A percentile compares a stretch with the other conserved stretches of the same genome.
Evolutionary conservation across 495 filamentous ascomycete genomes (phyloP).

Genomic region (Amniculicola lignicola): DNA sequence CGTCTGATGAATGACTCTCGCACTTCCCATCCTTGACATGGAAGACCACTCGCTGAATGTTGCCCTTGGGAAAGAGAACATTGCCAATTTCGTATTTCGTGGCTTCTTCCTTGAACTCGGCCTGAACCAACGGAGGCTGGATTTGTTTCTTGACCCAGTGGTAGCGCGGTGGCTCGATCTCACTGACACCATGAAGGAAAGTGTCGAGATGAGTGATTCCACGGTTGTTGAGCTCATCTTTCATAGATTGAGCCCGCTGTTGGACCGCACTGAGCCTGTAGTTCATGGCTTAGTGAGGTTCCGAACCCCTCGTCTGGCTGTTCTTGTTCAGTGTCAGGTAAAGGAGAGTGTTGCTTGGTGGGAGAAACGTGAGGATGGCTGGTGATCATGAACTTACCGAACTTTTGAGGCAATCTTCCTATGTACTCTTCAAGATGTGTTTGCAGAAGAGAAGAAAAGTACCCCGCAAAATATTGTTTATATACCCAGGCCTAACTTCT

Average conservation of each 20-base stretch:
- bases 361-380: no score
- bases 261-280: slow-evolving; percentile 7
- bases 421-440: no score
- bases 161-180: slow-evolving; percentile 18
- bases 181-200: slow-evolving; percentile 12
- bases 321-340: neutral
- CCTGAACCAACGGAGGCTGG: neutral
- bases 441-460: no score
- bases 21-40: neutral
- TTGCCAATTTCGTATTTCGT: slow-evolving; percentile 11
- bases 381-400: neutral
- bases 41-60: neutral
- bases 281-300: neutral
- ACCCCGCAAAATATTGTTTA: no score
- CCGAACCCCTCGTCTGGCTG: neutral
- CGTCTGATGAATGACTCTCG: neutral
- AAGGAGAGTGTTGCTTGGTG: no score
- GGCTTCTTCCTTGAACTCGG: slow-evolving; percentile 6
- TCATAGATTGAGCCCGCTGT: slow-evolving; percentile 3
- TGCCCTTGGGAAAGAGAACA: neutral
- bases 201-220: slow-evolving; percentile 8
- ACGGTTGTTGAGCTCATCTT: slow-evolving; percentile 6
- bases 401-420: neutral
- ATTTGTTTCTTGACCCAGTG: neutral
- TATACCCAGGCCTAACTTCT: no score